Base-by-base conservation (phyloP, 305 asterid species). In the Fraxinus paxiana region DNA sequence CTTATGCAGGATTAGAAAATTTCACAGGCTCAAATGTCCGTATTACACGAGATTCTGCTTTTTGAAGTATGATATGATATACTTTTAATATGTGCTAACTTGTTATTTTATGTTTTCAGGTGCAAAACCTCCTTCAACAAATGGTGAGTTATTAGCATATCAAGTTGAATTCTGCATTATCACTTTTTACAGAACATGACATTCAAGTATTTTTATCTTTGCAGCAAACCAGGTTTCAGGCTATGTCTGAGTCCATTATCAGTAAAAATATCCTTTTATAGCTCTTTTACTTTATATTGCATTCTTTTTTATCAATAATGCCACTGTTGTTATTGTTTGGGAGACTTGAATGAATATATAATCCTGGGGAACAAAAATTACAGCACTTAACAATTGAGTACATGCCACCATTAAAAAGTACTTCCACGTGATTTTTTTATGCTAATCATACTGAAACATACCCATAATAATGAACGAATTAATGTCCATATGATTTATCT, bases 151-250 rank as follows among this genome's bases (percentile, higher is more conserved):
- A 30, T 43, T 81, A 12, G 38, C 43, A 20, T 56, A 77, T 51
- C 15, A 79, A 37, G 35, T 69, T 70, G 20, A n/a, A n/a, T 46
- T 54, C 28, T 24, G 37, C 82, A 37, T 43, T 46, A n/a, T 51
- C 51, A 2, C 26, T 61, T 59, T 34, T 13, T 77, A 31, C 74
- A 48, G 56, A 24, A 63, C 73, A 54, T 76, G 8, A 69, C 37
- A 80, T 81, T 33, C 31, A 24, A 4, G 4, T 17, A 2, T 37
- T 8, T 6, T 46, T 8, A 43, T 48, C 6, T 70, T 35, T 82
- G 84, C 91, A 92, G 97, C 93, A 91, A 92, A 79, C 88, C 13
- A 90, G 95, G 94, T 92, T 92, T 77, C 92, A 91, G 86, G 77
- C 90, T 6, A 90, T 92, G 95, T 92, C 97, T 0, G 91, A 89